Evolutionary conservation across 2,329 filamentous ascomycete genomes (phyloP).

Genomic region (Leptographium procerum): DNA sequence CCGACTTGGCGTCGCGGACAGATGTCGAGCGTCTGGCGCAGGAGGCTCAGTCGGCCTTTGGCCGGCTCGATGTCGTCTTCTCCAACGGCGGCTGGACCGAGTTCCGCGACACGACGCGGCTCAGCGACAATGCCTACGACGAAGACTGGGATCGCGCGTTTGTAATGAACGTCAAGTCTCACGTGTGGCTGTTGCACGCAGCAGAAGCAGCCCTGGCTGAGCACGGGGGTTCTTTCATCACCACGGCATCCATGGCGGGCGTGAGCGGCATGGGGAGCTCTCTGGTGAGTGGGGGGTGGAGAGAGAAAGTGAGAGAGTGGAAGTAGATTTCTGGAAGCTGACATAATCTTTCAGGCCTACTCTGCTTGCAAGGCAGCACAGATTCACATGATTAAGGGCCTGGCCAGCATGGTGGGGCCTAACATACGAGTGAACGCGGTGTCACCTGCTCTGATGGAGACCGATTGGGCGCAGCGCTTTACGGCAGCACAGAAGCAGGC

Average conservation of each 20-base stretch:
- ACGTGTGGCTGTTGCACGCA: slow-evolving; percentile 48
- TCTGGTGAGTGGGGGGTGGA: too few species aligned
- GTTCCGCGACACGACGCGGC: slow-evolving; percentile 30
- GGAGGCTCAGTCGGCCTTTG: slow-evolving; percentile 47
- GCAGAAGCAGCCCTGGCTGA: slow-evolving; percentile 42
- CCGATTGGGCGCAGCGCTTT: slow-evolving; percentile 55
- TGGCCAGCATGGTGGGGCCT: not conserved
- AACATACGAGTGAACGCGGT: not conserved
- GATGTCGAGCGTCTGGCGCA: slow-evolving; percentile 50
- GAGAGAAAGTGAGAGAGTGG: too few species aligned
- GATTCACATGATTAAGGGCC: not conserved
- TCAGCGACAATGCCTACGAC: slow-evolving; percentile 43
- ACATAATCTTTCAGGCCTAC: too few species aligned
- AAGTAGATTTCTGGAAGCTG: too few species aligned
- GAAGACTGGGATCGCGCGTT: slow-evolving; percentile 49
- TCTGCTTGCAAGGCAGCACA: not conserved
- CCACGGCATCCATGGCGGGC: slow-evolving; percentile 52
- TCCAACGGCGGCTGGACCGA: slow-evolving; percentile 57
- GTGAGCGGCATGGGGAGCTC: slow-evolving; percentile 52
- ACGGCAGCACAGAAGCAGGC: slow-evolving; percentile 41
- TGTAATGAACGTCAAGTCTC: slow-evolving; percentile 51
- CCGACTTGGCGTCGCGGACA: slow-evolving; percentile 49
- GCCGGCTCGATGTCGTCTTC: slow-evolving; percentile 64
- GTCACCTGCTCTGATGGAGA: slow-evolving; percentile 25
- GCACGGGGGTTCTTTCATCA: slow-evolving; percentile 49